Evolutionary conservation across 371 early-diverging fungal genomes (phyloP).

Genomic region (Nematocida sp.): DNA sequence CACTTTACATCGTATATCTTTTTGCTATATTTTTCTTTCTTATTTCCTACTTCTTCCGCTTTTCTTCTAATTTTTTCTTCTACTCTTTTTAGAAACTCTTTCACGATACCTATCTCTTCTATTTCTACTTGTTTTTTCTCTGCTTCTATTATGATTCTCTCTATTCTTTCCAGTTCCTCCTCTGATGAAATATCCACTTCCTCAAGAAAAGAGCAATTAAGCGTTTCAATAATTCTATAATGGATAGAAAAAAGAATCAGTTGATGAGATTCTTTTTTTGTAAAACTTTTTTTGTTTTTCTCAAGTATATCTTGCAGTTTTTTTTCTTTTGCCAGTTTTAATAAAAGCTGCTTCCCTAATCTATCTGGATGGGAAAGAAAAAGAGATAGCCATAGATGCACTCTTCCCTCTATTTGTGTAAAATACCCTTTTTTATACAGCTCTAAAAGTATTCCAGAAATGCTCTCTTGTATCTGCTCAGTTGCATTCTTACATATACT

Average conservation of each 20-base stretch:
- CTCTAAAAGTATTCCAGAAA: slow-evolving; percentile 13
- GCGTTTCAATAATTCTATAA: neutral
- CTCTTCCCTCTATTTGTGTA: neutral
- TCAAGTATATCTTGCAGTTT: neutral
- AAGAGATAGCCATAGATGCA: slow-evolving; percentile 15
- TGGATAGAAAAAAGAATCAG: too few species aligned
- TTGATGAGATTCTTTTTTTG: neutral
- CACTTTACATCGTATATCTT: neutral
- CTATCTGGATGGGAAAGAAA: slow-evolving; percentile 14
- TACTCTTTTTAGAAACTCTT: neutral
- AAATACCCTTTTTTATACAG: slow-evolving; percentile 7
- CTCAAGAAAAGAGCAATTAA: neutral
- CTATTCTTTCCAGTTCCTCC: neutral
- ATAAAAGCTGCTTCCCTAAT: neutral
- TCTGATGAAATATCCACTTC: neutral
- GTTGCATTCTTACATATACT: slow-evolving; percentile 20
- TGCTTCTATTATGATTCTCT: neutral
- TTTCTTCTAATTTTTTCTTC: slow-evolving; percentile 2
- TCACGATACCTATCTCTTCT: neutral
- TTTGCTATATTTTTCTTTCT: neutral
- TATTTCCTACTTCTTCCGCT: neutral
- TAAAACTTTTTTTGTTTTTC: neutral
- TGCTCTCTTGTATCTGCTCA: neutral
- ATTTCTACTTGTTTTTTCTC: neutral
- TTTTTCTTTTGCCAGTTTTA: neutral